phyloP scores from a whole-genome alignment of 768 basidiomycete genomes.

The Lyophyllum decastes region DNA sequence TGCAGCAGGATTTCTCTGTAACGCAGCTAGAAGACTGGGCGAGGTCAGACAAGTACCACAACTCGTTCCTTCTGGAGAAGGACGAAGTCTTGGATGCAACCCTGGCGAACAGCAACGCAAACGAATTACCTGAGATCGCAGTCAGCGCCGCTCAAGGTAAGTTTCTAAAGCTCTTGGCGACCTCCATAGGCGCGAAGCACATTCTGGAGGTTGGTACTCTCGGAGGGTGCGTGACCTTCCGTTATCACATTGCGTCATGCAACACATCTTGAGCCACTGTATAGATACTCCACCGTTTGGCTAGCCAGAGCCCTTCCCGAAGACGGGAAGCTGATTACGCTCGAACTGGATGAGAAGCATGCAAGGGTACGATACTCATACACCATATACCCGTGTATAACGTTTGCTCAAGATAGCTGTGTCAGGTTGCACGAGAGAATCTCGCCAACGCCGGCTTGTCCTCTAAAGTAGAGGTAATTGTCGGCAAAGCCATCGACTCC shows the following conservation, averaged over 20 bases:
- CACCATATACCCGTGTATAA: background rate
- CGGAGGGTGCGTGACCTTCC: constrained; percentile 47
- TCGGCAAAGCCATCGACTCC: constrained; percentile 53
- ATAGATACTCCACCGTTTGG: constrained; percentile 47
- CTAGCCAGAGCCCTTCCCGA: constrained; percentile 48
- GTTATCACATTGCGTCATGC: background rate
- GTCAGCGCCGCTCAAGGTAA: constrained; percentile 59
- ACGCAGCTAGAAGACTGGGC: constrained; percentile 42
- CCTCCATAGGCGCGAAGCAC: constrained; percentile 52
- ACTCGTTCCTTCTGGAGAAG: constrained; percentile 48
- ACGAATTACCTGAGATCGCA: constrained; percentile 53
- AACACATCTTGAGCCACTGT: background rate
- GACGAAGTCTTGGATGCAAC: constrained; percentile 46
- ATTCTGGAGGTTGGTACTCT: constrained; percentile 69
- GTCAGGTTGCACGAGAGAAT: constrained; percentile 60
- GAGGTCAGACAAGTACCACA: constrained; percentile 57
- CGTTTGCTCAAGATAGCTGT: background rate
- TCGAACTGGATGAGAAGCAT: constrained; percentile 47
- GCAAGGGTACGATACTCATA: constrained; percentile 37
- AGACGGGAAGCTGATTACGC: constrained; percentile 48
- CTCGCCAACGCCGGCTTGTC: constrained; percentile 53
- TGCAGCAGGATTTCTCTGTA: constrained; percentile 7
- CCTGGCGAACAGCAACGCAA: constrained; percentile 37
- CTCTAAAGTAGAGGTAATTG: constrained; percentile 47
- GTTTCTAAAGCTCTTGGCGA: constrained; percentile 52